phyloP scores from a whole-genome alignment of 2,329 filamentous ascomycete species.

The Phialocephala sp. region DNA sequence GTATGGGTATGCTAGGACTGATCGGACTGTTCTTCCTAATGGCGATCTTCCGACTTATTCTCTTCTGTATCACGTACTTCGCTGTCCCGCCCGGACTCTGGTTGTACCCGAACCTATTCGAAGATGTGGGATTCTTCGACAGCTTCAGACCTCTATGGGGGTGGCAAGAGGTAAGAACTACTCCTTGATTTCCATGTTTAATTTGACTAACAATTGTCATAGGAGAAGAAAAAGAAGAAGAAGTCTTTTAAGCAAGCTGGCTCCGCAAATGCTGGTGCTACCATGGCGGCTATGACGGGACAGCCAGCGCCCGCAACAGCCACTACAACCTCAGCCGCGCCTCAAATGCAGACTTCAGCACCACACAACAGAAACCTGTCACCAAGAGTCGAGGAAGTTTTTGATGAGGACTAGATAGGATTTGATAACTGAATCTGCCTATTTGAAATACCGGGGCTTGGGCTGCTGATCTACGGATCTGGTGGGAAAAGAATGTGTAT shows the following conservation, averaged over 20 bases:
- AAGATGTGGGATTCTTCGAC: slow-evolving; percentile 98
- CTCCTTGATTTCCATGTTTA: background rate
- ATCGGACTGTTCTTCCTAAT: slow-evolving; percentile 95
- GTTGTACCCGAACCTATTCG: slow-evolving; percentile 97
- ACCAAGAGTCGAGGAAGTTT: slow-evolving; percentile 52
- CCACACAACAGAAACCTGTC: slow-evolving; percentile 48
- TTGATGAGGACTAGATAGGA: slow-evolving; percentile 40
- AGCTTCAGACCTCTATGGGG: slow-evolving; percentile 96
- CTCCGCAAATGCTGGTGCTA: slow-evolving; percentile 39
- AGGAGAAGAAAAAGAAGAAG: slow-evolving; percentile 46
- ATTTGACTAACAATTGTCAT: slow-evolving; percentile 14
- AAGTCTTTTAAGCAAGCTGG: slow-evolving; percentile 44
- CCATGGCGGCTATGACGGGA: slow-evolving; percentile 42
- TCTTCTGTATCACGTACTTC: slow-evolving; percentile 94
- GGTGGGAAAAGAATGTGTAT: slow-evolving; percentile 2
- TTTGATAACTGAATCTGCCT: background rate
- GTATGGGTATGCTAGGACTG: slow-evolving; percentile 88
- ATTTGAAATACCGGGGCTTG: background rate
- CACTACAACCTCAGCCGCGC: slow-evolving; percentile 46
- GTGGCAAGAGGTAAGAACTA: slow-evolving; percentile 84
- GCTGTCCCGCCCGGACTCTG: slow-evolving; percentile 85
- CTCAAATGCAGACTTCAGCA: slow-evolving; percentile 44
- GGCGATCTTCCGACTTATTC: slow-evolving; percentile 94
- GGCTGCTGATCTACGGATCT: background rate
- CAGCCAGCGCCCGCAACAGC: slow-evolving; percentile 43